phyloP scores from a whole-genome alignment of 2,329 filamentous ascomycete species.

The Chaetomium olivaceum region DNA sequence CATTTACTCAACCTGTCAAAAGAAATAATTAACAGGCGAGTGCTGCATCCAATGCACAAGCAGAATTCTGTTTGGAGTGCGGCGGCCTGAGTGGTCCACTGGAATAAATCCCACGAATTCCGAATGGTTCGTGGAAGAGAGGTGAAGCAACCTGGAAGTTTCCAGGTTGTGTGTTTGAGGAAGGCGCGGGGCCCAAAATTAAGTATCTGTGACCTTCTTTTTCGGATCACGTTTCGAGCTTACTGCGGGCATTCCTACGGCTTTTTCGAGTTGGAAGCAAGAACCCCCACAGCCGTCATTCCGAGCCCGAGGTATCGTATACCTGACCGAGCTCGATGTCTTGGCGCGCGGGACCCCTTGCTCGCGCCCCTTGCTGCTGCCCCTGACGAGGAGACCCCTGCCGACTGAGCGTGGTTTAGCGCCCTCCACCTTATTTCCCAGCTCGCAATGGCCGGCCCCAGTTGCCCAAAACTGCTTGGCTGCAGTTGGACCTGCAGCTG shows the following conservation, averaged over 20 bases:
- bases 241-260: neutral
- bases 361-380: neutral
- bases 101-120: neutral
- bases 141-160: neutral
- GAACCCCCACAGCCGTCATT: neutral
- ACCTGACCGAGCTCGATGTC: neutral
- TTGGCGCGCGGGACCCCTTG: constrained; percentile 10
- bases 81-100: neutral
- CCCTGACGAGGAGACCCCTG: constrained; percentile 1
- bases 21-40: neutral
- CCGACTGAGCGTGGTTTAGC: constrained; percentile 2
- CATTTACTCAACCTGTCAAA: neutral
- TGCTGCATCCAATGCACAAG: constrained; percentile 7
- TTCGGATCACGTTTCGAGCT: neutral
- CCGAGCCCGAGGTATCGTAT: neutral
- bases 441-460: constrained; percentile 28
- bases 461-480: constrained; percentile 25
- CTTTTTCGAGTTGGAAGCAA: neutral
- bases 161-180: neutral
- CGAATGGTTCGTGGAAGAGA: neutral
- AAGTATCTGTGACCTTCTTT: neutral
- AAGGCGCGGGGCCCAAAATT: neutral
- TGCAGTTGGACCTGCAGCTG: constrained; percentile 26
- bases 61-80: neutral
- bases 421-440: constrained; percentile 32